Base-by-base conservation (phyloP, 139 green algal species). In the Chlorella sp. region DNA sequence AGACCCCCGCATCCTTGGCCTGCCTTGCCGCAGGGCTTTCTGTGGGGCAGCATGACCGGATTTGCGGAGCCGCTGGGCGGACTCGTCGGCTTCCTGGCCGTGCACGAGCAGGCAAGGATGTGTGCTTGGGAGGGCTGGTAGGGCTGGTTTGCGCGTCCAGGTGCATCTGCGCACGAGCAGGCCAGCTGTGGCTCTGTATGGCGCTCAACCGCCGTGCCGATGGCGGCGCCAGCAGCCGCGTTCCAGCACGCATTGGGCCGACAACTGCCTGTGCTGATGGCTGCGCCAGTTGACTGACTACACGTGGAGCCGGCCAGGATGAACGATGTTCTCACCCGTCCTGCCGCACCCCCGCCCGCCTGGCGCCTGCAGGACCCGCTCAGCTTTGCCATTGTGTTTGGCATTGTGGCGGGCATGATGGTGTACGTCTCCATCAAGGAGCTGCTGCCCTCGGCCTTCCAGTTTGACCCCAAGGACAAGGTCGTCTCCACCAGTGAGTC, bases 351-450 rank as follows among this genome's bases (percentile, higher is more conserved):
- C n/a, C n/a, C n/a, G n/a, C n/a, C n/a, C n/a, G n/a, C n/a, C n/a
- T n/a, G n/a, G n/a, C n/a, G n/a, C n/a, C n/a, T n/a, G 8, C 46
- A 54, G 51, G 51, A 43, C 19, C 28, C 41, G 24, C 46, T 76
- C 60, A 60, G 32, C 56, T 87, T 84, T 85, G 86, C 64, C 1
- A 84, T 96, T 65, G 85, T 94, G 56, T 96, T 95, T 84, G 88
- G 79, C 26, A 64, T 94, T n/a, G 95, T 98, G 68, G 93, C 89
- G 0, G 95, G 82, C 80, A 96, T 98, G 87, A 96, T 95, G 93
- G 90, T 95, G 13, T 97, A 94, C 87, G 94, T 98, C 20, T 65
- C 76, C 3, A 34, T 97, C 20, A 86, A 92, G n/a, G 94, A 98
- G 86, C 89, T 98, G 65, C 73, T 98, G 5, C 94, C 94, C n/a